Evolutionary conservation across 2,329 filamentous ascomycete genomes (phyloP), one percentile per base, ranked within the genome.

Genomic region (Fusarium tupiense): DNA sequence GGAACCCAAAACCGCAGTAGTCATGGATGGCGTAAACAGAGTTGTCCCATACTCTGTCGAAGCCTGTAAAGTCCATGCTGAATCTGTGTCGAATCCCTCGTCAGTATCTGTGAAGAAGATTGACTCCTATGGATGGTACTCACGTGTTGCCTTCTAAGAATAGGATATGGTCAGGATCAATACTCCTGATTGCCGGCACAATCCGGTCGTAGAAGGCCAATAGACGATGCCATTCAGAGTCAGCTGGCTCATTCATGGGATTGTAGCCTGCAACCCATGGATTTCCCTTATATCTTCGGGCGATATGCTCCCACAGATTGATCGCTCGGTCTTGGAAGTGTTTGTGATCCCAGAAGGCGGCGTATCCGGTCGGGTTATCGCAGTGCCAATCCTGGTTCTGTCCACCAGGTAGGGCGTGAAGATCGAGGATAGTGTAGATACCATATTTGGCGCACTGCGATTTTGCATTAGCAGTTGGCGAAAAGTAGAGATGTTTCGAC

Each of bases 1-100:
- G 88, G 67, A 89, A 89, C 0, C 87, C 88, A 76, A 86, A 85
- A 26, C 81, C 77, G n/a, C 83, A 83, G 75, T 89, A 89, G 72
- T 89, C 88, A 69, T 89, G 88, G 35, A 88, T 81, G 5, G 85
- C 82, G 72, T 89, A 89, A 4, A 88, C 87, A 3, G 82, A 81
- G 67, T 87, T 87, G 2, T 85, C 84, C 13, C 87, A 80, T 8
- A 81, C 72, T 11, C 82, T 77, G 24, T 82, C 78, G 20, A 84
- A 78, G 6, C 74, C 76, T 4, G 76, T 70, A 31, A 78, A 78
- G 57, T 78, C 76, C 76, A 77, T 78, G 56, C 76, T 77, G 78
- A 71, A 85, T 3, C 64, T 67, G 2, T 17, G 29, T 7, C 5
- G 1, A 6, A 1, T 12, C 1, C 1, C 2, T 33, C 6, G 7